phyloP scores from a whole-genome alignment of 257 asterid species.

The Dorcoceras hygrometricum region DNA sequence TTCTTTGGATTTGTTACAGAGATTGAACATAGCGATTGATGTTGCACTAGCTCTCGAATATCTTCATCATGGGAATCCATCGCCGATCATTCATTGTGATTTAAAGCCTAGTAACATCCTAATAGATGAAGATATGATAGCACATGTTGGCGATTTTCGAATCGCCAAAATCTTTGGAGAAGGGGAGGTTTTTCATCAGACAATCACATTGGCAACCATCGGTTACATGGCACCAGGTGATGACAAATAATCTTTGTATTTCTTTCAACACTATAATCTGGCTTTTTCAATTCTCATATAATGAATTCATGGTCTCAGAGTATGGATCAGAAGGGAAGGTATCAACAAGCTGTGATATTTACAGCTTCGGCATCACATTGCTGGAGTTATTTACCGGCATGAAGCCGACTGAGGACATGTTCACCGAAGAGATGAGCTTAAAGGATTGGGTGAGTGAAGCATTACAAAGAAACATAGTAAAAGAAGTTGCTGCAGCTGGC shows the following conservation, averaged over 20 bases:
- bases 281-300: no score
- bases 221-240: constrained; percentile 22
- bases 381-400: constrained; percentile 16
- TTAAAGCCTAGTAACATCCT: constrained; percentile 1
- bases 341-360: constrained; percentile 10
- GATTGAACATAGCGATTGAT: constrained; percentile 10
- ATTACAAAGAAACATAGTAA: background rate
- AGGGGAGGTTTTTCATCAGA: background rate
- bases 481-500: background rate
- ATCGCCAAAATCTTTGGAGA: constrained; percentile 15
- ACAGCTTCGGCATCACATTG: constrained; percentile 15
- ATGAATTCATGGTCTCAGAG: background rate
- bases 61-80: constrained; percentile 13
- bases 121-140: constrained; percentile 16
- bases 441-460: constrained; percentile 6
- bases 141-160: constrained; percentile 14
- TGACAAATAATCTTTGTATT: no score
- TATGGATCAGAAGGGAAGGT: constrained; percentile 11
- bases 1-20: constrained; percentile 5
- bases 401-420: constrained; percentile 15
- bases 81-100: constrained; percentile 14
- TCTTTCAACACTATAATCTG: background rate
- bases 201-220: constrained; percentile 5
- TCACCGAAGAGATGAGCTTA: constrained; percentile 3
- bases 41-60: constrained; percentile 14